A percentile compares a stretch with the other conserved stretches of the same genome.
Evolutionary conservation across 768 basidiomycete genomes (phyloP).

Genomic region (Lanmaoa pseudosensibilis): DNA sequence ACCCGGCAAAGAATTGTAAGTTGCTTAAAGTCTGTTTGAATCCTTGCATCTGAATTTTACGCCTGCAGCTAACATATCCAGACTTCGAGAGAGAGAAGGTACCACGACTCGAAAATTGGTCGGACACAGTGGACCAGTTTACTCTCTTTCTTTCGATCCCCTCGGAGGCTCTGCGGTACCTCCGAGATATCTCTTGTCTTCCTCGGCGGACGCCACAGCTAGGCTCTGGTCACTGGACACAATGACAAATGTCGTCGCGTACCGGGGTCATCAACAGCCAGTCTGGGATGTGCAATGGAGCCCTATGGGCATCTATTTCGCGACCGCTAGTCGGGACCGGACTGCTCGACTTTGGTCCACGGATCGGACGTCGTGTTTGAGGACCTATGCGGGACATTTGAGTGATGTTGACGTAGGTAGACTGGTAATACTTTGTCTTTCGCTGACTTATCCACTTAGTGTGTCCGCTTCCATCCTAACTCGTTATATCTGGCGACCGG

Average conservation of each 20-base stretch:
- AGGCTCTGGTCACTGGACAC: slow-evolving; percentile 97
- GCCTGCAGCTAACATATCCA: slow-evolving; percentile 49
- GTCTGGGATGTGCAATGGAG: slow-evolving; percentile 99
- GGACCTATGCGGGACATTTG: slow-evolving; percentile 94
- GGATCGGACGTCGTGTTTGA: slow-evolving; percentile 79
- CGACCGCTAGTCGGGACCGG: slow-evolving; percentile 89
- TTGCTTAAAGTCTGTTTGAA: slow-evolving; percentile 2
- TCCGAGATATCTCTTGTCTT: slow-evolving; percentile 85
- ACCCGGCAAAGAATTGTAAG: slow-evolving; percentile 70
- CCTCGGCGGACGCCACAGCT: slow-evolving; percentile 88
- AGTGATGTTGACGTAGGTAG: slow-evolving; percentile 92
- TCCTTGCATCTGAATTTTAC: neutral
- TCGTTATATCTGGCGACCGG: slow-evolving; percentile 96
- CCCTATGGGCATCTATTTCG: slow-evolving; percentile 97
- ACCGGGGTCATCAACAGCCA: slow-evolving; percentile 94
- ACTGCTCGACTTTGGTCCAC: slow-evolving; percentile 97
- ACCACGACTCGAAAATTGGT: slow-evolving; percentile 87
- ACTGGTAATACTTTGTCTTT: neutral
- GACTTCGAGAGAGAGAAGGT: slow-evolving; percentile 79
- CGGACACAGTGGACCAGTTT: slow-evolving; percentile 96
- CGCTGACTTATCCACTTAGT: slow-evolving; percentile 48
- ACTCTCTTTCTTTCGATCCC: slow-evolving; percentile 92
- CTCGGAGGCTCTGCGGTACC: slow-evolving; percentile 80
- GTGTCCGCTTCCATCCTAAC: slow-evolving; percentile 95
- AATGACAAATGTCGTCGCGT: slow-evolving; percentile 89